Percentiles rank a stretch among this genome's conserved stretches.
phyloP scores from a whole-genome alignment of 176 grass and related monocot genomes.

The Puccinellia tenuiflora region DNA sequence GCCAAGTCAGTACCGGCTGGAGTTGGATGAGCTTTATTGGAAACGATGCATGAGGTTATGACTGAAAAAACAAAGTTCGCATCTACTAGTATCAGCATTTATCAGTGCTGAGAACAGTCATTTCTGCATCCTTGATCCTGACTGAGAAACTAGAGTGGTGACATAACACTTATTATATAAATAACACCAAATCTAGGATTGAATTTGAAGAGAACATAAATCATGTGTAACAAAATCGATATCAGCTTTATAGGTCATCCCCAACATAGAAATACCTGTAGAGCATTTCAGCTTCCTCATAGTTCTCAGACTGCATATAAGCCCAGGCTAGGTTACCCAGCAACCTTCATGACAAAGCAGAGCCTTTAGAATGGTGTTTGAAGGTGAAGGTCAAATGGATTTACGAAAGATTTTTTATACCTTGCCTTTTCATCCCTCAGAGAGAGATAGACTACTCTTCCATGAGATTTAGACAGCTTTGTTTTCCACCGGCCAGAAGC shows the following conservation, averaged over 20 bases:
- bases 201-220: conserved; percentile 3
- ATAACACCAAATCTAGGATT: background rate
- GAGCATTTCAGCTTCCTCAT: conserved; percentile 53
- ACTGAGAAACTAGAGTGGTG: background rate
- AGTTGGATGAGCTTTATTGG: background rate
- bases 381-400: background rate
- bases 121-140: background rate
- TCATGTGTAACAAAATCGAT: background rate
- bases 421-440: conserved; percentile 65
- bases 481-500: conserved; percentile 66
- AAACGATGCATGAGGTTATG: background rate
- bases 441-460: conserved; percentile 49
- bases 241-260: background rate
- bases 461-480: conserved; percentile 57
- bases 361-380: conserved; percentile 21
- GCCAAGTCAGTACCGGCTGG: background rate
- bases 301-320: conserved; percentile 60
- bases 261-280: conserved; percentile 41
- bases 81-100: conserved; percentile 6
- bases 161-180: background rate
- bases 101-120: background rate
- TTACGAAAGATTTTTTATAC: conserved; percentile 17
- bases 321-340: conserved; percentile 70
- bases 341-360: conserved; percentile 40
- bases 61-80: background rate